Base-by-base conservation (phyloP, 768 basidiomycete species). In the Mycena maculata region DNA sequence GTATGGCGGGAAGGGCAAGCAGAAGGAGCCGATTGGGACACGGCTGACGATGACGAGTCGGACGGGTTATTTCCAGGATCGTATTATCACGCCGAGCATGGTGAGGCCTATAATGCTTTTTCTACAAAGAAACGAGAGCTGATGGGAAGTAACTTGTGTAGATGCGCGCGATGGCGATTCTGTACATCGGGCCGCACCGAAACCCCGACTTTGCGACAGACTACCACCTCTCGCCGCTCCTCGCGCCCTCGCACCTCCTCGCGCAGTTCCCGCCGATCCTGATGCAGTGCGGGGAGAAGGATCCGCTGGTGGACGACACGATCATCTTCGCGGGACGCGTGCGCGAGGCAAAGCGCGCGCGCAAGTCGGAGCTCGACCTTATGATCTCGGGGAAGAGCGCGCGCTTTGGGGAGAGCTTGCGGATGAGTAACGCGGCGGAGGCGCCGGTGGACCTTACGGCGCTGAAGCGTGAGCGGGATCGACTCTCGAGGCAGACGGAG, bases 141-240 rank as follows among this genome's bases (percentile, higher is more conserved):
- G 68, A 63, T 25, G 56, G n/a, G n/a, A n/a, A n/a, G n/a, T n/a
- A 38, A 62, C 47, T n/a, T 72, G n/a, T n/a, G n/a, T n/a, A 99
- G 97, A 98, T 98, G 95, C 93, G 98, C 38, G 96, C 97, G 0
- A 99, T 99, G 98, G 97, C 97, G 4, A 96, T 98, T 75, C 81
- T 97, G 69, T 98, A 98, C 80, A 92, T 99, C 65, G 97, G 97
- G 1, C 97, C 98, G 1, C 88, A 93, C 74, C 91, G 90, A 56
- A 92, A 95, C 76, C 98, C 98, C 9, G 96, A 99, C 78, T 96
- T 99, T 76, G 88, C 89, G 60, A 92, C 92, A 20, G 96, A 99
- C 82, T 99, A 98, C 79, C 91, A 94, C 81, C 90, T 99, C 71
- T 98, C 97, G 20, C 98, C 98, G 1, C 92, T 99, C 73, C 86